Evolutionary conservation across 192 early-diverging fungal species (phyloP), one percentile per base, ranked within the genome.

Genomic region (Linderina pennispora): DNA sequence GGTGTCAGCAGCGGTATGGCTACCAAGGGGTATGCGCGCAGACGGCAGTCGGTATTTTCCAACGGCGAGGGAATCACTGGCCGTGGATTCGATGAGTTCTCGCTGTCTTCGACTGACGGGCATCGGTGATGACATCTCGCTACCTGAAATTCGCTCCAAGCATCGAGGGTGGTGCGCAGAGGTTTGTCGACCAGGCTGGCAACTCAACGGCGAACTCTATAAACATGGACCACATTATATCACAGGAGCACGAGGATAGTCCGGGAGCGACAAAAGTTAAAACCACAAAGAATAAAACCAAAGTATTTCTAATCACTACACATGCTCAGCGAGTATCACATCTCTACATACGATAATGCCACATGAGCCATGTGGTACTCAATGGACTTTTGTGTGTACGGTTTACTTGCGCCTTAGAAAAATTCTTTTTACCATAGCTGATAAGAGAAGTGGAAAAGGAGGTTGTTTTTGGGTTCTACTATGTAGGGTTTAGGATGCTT

Each of bases 301-400:
- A 31, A 31, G 28, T 31, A 31, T 31, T 31, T 31, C 28, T 31
- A 8, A 5, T 31, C 28, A 8, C 28, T 31, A 11, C 28, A n/a
- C n/a, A n/a, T n/a, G n/a, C n/a, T n/a, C n/a, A n/a, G n/a, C n/a
- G n/a, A n/a, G n/a, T n/a, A n/a, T n/a, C n/a, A n/a, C n/a, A n/a
- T n/a, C n/a, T n/a, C 28, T 11, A 31, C 28, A 31, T 9, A 42
- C 10, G 2, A 43, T 36, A 14, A 33, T 45, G 36, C 3, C 38
- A 23, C 20, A 40, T 8, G 26, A 8, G 8, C 31, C 17, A 25
- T 0, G 15, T 45, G 34, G 13, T 21, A 32, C 11, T 20, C 5
- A 44, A 44, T 28, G 35, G 18, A 35, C 8, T 33, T 55, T 64
- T 1, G 61, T 41, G 38, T 64, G 64, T 43, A 61, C 9, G 10